phyloP scores from a whole-genome alignment of 2,329 filamentous ascomycete species.

The Alternaria triticimaculans region DNA sequence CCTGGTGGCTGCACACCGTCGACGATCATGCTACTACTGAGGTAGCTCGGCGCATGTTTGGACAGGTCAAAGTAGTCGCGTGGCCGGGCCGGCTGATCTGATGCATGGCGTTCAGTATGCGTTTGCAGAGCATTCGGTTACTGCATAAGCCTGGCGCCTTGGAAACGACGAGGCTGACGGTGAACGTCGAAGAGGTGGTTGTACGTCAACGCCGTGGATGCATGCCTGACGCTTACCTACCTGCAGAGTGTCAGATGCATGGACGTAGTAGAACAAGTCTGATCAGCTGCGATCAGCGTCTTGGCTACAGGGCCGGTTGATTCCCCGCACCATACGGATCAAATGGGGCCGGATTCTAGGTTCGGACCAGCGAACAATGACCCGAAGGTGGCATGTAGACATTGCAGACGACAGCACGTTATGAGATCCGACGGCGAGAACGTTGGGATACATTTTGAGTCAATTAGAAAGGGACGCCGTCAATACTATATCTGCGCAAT shows the following conservation, averaged over 20 bases:
- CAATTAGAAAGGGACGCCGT: background rate
- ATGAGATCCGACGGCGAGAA: background rate
- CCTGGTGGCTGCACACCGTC: constrained; percentile 32
- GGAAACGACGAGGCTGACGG: background rate
- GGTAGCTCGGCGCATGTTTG: background rate
- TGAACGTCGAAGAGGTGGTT: constrained; percentile 4
- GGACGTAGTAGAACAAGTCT: constrained; percentile 7
- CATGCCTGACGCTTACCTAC: constrained; percentile 18
- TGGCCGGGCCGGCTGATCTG: constrained; percentile 19
- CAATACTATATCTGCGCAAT: constrained; percentile 4
- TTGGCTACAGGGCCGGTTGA: constrained; percentile 13
- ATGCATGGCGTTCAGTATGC: background rate
- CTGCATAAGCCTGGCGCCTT: background rate
- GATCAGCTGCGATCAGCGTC: constrained; percentile 17
- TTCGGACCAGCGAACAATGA: background rate
- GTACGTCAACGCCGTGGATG: constrained; percentile 24
- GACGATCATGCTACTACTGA: constrained; percentile 29
- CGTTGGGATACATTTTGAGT: background rate
- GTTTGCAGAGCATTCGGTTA: background rate
- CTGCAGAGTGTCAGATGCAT: constrained; percentile 27
- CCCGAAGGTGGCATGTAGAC: background rate
- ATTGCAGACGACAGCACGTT: background rate
- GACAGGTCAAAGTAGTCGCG: constrained; percentile 6
- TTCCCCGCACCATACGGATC: constrained; percentile 18
- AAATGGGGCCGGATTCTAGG: background rate